Base-by-base conservation (phyloP, 2,329 filamentous ascomycete genomes). In the Ilyonectria sp. region DNA sequence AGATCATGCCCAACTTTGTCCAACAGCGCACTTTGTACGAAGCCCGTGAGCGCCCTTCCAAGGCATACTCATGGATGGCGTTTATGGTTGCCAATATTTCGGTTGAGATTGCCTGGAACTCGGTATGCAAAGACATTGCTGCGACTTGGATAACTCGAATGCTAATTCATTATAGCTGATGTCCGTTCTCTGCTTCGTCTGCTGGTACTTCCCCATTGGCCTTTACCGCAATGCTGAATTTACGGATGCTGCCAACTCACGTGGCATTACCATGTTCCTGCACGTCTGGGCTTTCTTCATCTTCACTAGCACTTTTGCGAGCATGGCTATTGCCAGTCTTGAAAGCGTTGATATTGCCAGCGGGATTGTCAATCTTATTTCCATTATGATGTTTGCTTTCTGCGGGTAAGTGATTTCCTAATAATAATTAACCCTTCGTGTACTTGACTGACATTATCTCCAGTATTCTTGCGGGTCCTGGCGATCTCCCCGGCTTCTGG, bases 1-100 rank as follows among this genome's bases (percentile, higher is more conserved):
- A 91, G 71, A 90, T 91, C 72, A 91, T 93, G 86, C 91, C 92
- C 1, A 88, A 91, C 66, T 93, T 93, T 70, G 88, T 93, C 49
- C 86, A 87, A 0, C 91, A 93, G 73, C 87, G 92, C 33, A 85
- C 90, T 15, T 82, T 94, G 9, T 94, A 93, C 75, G 92, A 94
- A 79, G 87, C 89, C 6, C 89, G 90, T 35, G 91, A 93, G 75
- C 84, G 90, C 0, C 91, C 90, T 0, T 90, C 88, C 6, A 92
- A 92, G 75, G 84, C 89, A 0, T 93, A 93, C 78, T 89, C 87
- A 21, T 93, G 91, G 91, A 86, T 88, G 62, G 86, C 89, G 0
- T 93, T 93, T 77, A 87, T 93, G 79, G 78, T 91, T 43, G 85
- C 88, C 57, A 91, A 91, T 1, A 75, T 79, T 53, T 69, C 90